Evolutionary conservation across 495 filamentous ascomycete genomes (phyloP), one percentile per base, ranked within the genome.

Genomic region (Astrothelium subdiscretum): DNA sequence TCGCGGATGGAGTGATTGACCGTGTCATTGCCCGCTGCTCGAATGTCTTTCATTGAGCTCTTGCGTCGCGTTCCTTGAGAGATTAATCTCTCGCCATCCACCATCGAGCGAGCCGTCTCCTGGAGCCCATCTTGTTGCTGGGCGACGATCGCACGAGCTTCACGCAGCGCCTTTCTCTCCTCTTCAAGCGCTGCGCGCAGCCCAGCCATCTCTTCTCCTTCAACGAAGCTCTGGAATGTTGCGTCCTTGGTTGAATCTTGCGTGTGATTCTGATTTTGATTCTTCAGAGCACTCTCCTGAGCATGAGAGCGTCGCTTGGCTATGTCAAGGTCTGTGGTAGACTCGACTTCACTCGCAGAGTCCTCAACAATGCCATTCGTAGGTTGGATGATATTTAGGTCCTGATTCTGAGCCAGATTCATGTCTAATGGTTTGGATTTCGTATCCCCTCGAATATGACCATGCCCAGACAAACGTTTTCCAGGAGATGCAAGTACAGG

Each of bases 181-280:
- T 72, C 67, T 59, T 76, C 73, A 2, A 77, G 57, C n/a, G 22
- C 59, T 35, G 66, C 64, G 11, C 73, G 70, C 31, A 77, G 57
- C 5, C 63, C 59, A 22, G 65, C 67, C 59, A 77, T 62, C 1
- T 66, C 62, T n/a, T 66, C 62, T 13, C 40, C 38, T 22, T 71
- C 57, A 38, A 70, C 68, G 52, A 60, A 64, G 63, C 70, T 74
- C 32, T 71, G 58, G 31, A 63, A 63, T 0, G 71, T 74, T 2
- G 66, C 38, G 51, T 72, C 67, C 5, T 6, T 43, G 12, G n/a
- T 32, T 4, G 62, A 31, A 29, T 54, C 29, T 29, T 54, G 48
- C 22, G 48, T 54, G 6, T 54, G 48, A 20, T 20, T 54, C 24
- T 54, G 48, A 20, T 54, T 54, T 24, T 54, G 22, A 54, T 26